Percentiles rank a stretch among this genome's conserved stretches.
These are phyloP conservation scores for Plantago lanceolata DNA, from an alignment of 305 asterid genomes.

Conservation along the genomic window DNA sequence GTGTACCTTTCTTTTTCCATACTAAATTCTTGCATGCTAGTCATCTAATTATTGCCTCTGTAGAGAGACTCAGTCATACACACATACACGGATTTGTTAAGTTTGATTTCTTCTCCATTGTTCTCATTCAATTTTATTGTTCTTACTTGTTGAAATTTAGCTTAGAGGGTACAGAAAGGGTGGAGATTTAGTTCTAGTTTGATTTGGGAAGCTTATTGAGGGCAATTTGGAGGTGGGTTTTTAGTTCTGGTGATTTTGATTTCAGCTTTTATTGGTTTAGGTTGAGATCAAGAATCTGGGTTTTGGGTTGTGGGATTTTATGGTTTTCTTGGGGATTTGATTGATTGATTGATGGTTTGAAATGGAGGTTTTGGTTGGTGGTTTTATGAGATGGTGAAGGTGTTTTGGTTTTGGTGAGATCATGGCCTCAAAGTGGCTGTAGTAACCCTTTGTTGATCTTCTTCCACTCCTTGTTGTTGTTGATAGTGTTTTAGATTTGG, in stretches of 20 bases:
- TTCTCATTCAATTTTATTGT: slow-evolving; percentile 10
- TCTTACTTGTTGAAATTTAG: background rate
- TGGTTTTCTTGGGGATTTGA: background rate
- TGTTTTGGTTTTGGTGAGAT: slow-evolving; percentile 39
- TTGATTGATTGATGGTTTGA: background rate
- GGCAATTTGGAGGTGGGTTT: slow-evolving; percentile 17
- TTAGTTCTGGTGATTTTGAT: slow-evolving; percentile 28
- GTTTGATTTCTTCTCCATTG: background rate
- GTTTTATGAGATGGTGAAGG: slow-evolving; percentile 23
- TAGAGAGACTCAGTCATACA: background rate
- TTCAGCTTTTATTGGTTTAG: slow-evolving; percentile 18
- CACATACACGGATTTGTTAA: no score
- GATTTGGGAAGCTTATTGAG: background rate
- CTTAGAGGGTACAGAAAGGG: background rate
- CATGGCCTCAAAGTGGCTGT: slow-evolving; percentile 34
- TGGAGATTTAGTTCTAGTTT: slow-evolving; percentile 7
- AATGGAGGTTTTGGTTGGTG: slow-evolving; percentile 22
- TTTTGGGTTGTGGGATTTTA: slow-evolving; percentile 2
- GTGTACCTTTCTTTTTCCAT: slow-evolving; percentile 20
- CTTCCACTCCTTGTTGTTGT: slow-evolving; percentile 33
- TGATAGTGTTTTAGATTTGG: slow-evolving; percentile 30
- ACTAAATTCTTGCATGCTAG: slow-evolving; percentile 13
- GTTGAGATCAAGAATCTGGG: slow-evolving; percentile 19
- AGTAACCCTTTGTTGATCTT: slow-evolving; percentile 35
- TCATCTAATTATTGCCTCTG: background rate